Base-by-base conservation (phyloP, 1,284 basidiomycete species). In the Cystobasidium sp. region DNA sequence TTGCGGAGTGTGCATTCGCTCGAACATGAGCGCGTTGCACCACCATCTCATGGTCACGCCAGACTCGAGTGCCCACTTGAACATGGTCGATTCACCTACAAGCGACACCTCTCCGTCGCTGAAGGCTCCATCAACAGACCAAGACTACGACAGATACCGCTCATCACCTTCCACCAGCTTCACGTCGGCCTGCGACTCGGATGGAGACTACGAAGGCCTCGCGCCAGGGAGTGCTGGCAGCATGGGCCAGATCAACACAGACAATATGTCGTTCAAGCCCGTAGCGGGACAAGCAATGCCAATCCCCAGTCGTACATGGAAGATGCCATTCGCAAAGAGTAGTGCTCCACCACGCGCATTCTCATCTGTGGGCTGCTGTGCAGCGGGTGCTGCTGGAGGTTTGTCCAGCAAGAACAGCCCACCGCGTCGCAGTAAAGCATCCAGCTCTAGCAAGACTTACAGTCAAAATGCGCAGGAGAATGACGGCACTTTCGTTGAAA, bases 401-500 rank as follows among this genome's bases (percentile, higher is more conserved):
- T 2, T 31, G 31, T 31, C 31, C 31, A 31, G 31, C 31, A 31
- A 31, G 31, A 31, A 31, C 56, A 43, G 56, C 18, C 56, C 39
- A 43, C 56, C 5, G 39, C 56, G 56, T 12, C 56, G 37, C 31
- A 31, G 31, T 5, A 59, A 59, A 9, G 56, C 37, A 39, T 41
- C 31, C 56, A 43, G 6, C 39, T 59, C 56, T n/a, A 59, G 20
- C 56, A 59, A 59, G 39, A 56, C 55, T 1, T 56, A 14, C 55
- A 37, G 55, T 16, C 55, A 14, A 22, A 4, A 22, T 12, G 37
- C 56, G 56, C 37, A 41, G n/a, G 56, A 59, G 37, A 41, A 62
- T 43, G 76, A 77, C 37, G 70, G 67, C 6, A 73, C 62, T 5
- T 77, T 78, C 37, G 76, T 78, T 24, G 78, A 79, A 70, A 79